Conservation (phyloP, 352 stramenopile species). For the Globisporangium lucens region DNA sequence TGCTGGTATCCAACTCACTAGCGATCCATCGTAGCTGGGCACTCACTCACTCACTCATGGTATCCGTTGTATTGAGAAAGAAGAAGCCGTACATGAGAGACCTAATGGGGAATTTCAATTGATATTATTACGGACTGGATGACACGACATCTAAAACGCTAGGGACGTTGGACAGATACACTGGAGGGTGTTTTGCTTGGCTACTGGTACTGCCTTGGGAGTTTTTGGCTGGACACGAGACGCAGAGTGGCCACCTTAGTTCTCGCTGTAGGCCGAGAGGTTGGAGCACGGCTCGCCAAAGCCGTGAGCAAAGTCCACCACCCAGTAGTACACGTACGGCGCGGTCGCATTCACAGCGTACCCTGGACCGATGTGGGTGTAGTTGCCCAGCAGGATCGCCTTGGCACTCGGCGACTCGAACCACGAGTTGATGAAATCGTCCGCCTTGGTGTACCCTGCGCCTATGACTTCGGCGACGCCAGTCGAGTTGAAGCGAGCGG, state of each 20-base stretch:
- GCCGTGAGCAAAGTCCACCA: slow-evolving; percentile 20
- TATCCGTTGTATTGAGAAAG: too few species aligned
- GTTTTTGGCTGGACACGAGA: background rate
- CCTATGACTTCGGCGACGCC: slow-evolving; percentile 24
- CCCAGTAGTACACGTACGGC: slow-evolving; percentile 26
- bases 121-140: too few species aligned
- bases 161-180: background rate
- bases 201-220: background rate
- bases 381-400: slow-evolving; percentile 19
- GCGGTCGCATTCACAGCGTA: slow-evolving; percentile 21
- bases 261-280: background rate
- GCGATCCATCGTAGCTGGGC: too few species aligned
- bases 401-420: slow-evolving; percentile 13
- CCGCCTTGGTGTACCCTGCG: slow-evolving; percentile 20
- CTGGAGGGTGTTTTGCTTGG: background rate
- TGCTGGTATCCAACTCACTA: too few species aligned
- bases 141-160: too few species aligned
- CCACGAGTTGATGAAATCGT: slow-evolving; percentile 20
- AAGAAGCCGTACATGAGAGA: too few species aligned
- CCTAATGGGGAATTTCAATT: too few species aligned
- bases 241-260: background rate
- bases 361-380: slow-evolving; percentile 24
- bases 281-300: slow-evolving; percentile 7
- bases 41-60: too few species aligned
- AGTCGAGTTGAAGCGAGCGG: slow-evolving; percentile 26